Base-by-base conservation (phyloP, 2,329 filamentous ascomycete species). In the Ophiocordyceps camponoti-saundersi region DNA sequence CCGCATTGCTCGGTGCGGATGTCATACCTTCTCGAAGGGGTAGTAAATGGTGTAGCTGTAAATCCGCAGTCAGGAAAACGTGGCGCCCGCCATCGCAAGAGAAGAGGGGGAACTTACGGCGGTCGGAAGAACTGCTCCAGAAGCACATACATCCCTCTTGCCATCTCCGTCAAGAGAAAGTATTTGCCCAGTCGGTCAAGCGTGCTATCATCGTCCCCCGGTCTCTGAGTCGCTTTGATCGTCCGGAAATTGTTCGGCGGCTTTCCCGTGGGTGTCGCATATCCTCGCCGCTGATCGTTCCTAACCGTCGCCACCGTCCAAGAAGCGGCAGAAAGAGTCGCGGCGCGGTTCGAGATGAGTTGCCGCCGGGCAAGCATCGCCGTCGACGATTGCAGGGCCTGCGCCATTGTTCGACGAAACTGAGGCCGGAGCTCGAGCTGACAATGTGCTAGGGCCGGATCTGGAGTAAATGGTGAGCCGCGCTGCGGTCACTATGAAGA, bases 81-180 rank as follows among this genome's bases (percentile, higher is more conserved):
- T 26, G 15, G 10, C 13, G 13, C 8, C 23, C 16, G 18, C n/a
- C n/a, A 32, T 18, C 42, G 6, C 16, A 10, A 13, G 21, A 43
- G 0, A 41, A 23, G 34, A 22, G 13, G 26, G 10, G 29, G 8
- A 44, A 88, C 88, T 75, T 76, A 96, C 85, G 92, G 89, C 69
- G 90, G 87, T 66, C 92, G 76, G 74, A 98, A 96, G 77, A 84
- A 98, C 72, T 98, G 90, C 77, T 98, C 92, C 62, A 98, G 64
- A 66, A 92, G 79, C 55, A 98, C 81, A 62, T 95, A 98, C 92
- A 98, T 96, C 66, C 92, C 92, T 61, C 92, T 80, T 64, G 86
- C 76, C 83, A 96, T 92, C 75, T 98, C 92, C 47, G 85, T 81
- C 73, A 96, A 71, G 62, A 98, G 76, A 70, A 98, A 98, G 73